A percentile compares a stretch with the other conserved stretches of the same genome.
These are phyloP conservation scores for Penicillium sp. DNA, from an alignment of 2,329 filamentous ascomycete species.

Conservation along the genomic window DNA sequence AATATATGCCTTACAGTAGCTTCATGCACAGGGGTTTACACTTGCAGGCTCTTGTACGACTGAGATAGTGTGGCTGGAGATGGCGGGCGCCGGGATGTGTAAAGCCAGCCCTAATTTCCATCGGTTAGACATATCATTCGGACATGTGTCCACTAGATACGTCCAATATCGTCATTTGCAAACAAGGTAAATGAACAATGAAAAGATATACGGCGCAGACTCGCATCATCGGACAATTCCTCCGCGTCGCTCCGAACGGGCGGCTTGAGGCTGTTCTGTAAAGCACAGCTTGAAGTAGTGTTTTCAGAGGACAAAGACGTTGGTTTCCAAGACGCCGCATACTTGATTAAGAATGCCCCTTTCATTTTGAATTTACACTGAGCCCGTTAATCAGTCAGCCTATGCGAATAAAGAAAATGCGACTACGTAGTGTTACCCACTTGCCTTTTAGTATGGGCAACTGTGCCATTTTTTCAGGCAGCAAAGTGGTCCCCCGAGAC, in stretches of 20 bases:
- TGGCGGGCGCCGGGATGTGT: not conserved
- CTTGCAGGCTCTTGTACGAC: no score
- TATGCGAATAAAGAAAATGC: no score
- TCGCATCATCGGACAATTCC: not conserved
- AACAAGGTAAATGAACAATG: not conserved
- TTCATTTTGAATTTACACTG: no score
- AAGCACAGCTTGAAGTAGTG: not conserved
- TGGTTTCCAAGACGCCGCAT: not conserved
- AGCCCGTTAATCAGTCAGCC: no score
- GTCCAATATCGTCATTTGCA: not conserved
- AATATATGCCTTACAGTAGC: not conserved
- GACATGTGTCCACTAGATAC: not conserved
- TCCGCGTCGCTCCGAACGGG: not conserved
- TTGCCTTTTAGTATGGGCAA: not conserved
- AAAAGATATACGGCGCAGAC: not conserved
- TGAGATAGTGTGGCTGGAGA: not conserved
- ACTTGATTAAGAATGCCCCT: not conserved
- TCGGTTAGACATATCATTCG: not conserved
- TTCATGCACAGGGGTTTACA: not conserved
- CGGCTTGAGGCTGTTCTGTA: not conserved
- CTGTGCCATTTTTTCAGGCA: conserved; percentile 5
- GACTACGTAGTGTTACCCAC: not conserved
- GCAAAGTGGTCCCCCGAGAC: not conserved
- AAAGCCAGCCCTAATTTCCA: not conserved
- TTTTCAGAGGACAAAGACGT: not conserved